A percentile compares a stretch with the other conserved stretches of the same genome.
Evolutionary conservation across 441 rosid species (phyloP).

Genomic region (Populus hybrid): DNA sequence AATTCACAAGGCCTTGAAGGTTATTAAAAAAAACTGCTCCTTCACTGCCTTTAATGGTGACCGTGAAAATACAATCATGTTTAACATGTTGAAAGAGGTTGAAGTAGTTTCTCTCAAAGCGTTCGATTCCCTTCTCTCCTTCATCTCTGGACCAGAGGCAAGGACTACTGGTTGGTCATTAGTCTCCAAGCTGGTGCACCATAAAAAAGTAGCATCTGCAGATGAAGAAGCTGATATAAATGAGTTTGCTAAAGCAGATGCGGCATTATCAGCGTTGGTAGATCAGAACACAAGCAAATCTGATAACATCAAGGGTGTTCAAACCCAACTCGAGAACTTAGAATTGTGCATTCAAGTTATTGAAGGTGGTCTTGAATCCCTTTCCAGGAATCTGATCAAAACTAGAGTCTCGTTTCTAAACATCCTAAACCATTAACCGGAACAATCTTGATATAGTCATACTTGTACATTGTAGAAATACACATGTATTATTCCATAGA

Average conservation of each 20-base stretch:
- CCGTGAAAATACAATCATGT: neutral
- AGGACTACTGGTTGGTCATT: conserved; percentile 26
- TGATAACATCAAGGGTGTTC: conserved; percentile 19
- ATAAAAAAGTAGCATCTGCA: conserved; percentile 21
- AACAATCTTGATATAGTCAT: too few relatives aligned
- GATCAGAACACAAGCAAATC: conserved; percentile 18
- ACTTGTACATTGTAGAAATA: neutral
- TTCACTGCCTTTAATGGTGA: neutral
- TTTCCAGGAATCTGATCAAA: conserved; percentile 42
- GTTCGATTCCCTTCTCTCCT: conserved; percentile 33
- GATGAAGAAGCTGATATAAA: conserved; percentile 14
- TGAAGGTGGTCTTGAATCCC: conserved; percentile 34
- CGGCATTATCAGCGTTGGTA: conserved; percentile 17
- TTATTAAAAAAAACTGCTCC: conserved; percentile 18
- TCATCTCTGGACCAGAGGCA: conserved; percentile 27
- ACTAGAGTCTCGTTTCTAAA: conserved; percentile 45
- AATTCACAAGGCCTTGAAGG: conserved; percentile 24
- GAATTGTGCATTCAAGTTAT: conserved; percentile 40
- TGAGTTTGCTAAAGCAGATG: conserved; percentile 30
- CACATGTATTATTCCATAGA: too few relatives aligned
- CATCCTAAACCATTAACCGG: too few relatives aligned
- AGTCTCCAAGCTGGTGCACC: conserved; percentile 37
- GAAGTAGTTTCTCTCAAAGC: conserved; percentile 24
- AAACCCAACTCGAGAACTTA: conserved; percentile 26
- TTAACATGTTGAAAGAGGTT: conserved; percentile 23